phyloP scores from a whole-genome alignment of 306 rosid species.

The Castanospermum australe region DNA sequence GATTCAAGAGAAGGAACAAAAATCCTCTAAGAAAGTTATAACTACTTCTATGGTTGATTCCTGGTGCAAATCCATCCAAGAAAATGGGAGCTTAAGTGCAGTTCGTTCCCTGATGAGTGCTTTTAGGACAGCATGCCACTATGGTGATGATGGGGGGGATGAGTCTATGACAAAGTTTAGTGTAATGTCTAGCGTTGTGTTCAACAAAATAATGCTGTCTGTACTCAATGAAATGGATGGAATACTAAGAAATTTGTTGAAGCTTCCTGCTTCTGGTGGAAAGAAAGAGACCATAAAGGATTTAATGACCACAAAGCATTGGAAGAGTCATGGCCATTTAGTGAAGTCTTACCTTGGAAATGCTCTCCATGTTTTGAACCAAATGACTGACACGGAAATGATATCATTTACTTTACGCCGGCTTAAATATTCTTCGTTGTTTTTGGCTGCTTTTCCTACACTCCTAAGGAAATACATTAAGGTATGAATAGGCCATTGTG shows the following conservation, averaged over 20 bases:
- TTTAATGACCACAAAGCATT: constrained; percentile 64
- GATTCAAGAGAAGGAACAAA: constrained; percentile 41
- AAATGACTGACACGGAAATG: constrained; percentile 95
- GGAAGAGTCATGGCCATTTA: constrained; percentile 71
- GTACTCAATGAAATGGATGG: constrained; percentile 89
- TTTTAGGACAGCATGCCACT: constrained; percentile 89
- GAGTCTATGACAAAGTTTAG: constrained; percentile 57
- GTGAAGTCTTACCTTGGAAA: constrained; percentile 97
- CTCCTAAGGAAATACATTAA: constrained; percentile 82
- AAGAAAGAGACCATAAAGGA: constrained; percentile 70
- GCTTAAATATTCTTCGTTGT: constrained; percentile 73
- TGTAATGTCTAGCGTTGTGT: constrained; percentile 79
- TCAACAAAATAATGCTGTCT: constrained; percentile 85
- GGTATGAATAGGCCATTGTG: constrained; percentile 45
- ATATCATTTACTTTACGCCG: constrained; percentile 82
- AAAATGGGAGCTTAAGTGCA: constrained; percentile 62
- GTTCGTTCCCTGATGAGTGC: constrained; percentile 76
- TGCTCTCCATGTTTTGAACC: constrained; percentile 85
- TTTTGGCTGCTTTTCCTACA: constrained; percentile 87
- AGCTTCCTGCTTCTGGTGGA: constrained; percentile 84
- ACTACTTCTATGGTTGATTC: constrained; percentile 76
- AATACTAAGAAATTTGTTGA: constrained; percentile 70
- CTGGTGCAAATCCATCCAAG: constrained; percentile 63
- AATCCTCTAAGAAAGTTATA: constrained; percentile 49
- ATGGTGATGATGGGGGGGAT: constrained; percentile 77